Base-by-base conservation (phyloP, 441 rosid genomes). In the Theobroma grandiflorum region DNA sequence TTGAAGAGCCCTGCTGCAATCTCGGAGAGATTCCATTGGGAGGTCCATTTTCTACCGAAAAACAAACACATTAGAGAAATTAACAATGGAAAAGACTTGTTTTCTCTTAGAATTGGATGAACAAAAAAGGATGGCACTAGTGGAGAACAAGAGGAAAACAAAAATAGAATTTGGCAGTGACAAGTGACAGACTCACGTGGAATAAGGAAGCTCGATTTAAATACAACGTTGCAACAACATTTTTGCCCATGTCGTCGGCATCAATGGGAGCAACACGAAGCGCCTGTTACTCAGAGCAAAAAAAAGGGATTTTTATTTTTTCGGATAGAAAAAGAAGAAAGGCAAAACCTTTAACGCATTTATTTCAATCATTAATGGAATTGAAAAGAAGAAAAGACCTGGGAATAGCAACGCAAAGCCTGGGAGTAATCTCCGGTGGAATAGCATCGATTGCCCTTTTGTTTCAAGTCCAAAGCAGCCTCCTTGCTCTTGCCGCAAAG, bases 1-100 rank as follows among this genome's bases (percentile, higher is more conserved):
- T 55, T 86, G 89, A 73, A 95, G 86, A 77, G 97, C 96, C 14
- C 98, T 91, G 72, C 87, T 90, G 81, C 97, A 94, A 76, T 94
- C 98, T 74, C 91, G 88, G 42, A 89, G 71, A 82, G 95, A 87
- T 88, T 95, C 97, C 82, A 65, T 67, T 14, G 84, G 62, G 49
- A 84, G 85, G 12, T 89, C 95, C 35, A 89, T 79, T 87, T 88
- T 94, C 93, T 95, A 82, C 5, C 15, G 11, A 31, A 31, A 33
- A 63, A 53, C 22, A 50, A 64, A 43, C 0, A 49, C 9, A 15
- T 59, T 18, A 37, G 7, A 12, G 12, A 4, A 49, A 40, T 18
- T 22, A 35, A 11, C 42, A 31, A 43, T 31, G 66, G 50, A 6
- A 47, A 42, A 31, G 11, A 10, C 12, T 62, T 31, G 6, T 4